Conservation (phyloP, 345 rosid genomes). For the Dipteronia sinensis region DNA sequence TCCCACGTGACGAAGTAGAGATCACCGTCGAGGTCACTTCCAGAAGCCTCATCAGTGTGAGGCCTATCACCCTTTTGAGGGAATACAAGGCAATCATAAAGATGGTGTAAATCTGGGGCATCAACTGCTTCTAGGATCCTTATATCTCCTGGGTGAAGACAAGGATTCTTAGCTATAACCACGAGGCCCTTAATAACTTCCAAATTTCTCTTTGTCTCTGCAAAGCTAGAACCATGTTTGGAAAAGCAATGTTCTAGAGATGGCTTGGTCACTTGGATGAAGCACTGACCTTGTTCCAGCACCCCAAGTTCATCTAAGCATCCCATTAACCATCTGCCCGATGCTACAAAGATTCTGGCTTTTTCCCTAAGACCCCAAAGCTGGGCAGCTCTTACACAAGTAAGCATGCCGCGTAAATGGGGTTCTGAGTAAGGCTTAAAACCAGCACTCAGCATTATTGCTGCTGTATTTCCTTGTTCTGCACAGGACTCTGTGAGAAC, state of each 20-base stretch:
- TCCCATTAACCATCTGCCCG: constrained; percentile 96
- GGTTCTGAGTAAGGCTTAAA: constrained; percentile 78
- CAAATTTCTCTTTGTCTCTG: constrained; percentile 50
- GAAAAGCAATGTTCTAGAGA: constrained; percentile 68
- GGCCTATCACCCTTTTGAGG: constrained; percentile 94
- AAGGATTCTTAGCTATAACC: constrained; percentile 85
- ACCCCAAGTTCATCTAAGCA: constrained; percentile 84
- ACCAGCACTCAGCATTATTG: constrained; percentile 92
- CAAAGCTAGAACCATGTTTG: constrained; percentile 77
- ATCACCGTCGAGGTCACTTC: constrained; percentile 98
- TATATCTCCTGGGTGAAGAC: constrained; percentile 94
- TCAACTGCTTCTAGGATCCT: constrained; percentile 93
- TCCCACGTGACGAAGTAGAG: constrained; percentile 94
- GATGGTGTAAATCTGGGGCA: constrained; percentile 63
- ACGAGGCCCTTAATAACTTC: constrained; percentile 65
- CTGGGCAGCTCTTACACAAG: constrained; percentile 83
- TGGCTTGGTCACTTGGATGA: constrained; percentile 80
- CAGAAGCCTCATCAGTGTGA: constrained; percentile 90
- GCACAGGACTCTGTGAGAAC: constrained; percentile 78
- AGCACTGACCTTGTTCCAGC: constrained; percentile 88
- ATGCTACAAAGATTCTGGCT: constrained; percentile 74
- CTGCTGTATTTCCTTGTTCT: constrained; percentile 74
- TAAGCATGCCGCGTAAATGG: constrained; percentile 81
- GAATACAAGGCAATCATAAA: constrained; percentile 84
- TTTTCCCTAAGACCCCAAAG: constrained; percentile 89